A percentile compares a stretch with the other conserved stretches of the same genome.
Evolutionary conservation across 495 filamentous ascomycete genomes (phyloP).

Genomic region (Neurospora hispaniola): DNA sequence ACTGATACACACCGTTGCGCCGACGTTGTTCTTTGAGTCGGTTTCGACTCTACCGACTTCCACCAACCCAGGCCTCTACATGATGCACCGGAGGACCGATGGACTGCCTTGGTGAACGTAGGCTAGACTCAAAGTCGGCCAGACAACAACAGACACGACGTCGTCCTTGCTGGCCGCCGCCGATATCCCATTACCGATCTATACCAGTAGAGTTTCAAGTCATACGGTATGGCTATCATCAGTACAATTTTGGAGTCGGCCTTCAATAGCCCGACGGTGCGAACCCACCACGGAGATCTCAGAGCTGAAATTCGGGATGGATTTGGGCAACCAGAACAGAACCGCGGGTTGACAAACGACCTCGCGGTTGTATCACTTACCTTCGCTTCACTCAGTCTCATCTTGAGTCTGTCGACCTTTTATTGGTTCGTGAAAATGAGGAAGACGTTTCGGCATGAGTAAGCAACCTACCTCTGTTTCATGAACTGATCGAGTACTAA

Average conservation of each 20-base stretch:
- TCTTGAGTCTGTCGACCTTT: constrained; percentile 39
- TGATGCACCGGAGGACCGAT: constrained; percentile 7
- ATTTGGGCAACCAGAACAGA: neutral
- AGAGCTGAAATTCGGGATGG: neutral
- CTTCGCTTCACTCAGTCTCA: constrained; percentile 40
- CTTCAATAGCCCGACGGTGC: neutral
- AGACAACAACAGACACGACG: neutral
- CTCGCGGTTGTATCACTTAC: constrained; percentile 18
- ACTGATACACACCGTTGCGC: neutral
- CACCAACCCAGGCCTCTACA: neutral
- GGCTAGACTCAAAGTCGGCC: constrained; percentile 12
- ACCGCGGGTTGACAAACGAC: neutral
- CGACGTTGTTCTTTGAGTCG: neutral
- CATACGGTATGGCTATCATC: neutral
- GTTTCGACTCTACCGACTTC: constrained; percentile 1
- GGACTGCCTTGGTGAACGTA: constrained; percentile 8
- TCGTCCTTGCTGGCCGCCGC: neutral
- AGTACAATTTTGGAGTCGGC: neutral
- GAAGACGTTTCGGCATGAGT: constrained; percentile 64
- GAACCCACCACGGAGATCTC: neutral
- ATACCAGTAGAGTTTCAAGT: neutral
- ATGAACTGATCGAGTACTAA: neutral
- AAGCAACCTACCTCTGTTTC: constrained; percentile 17
- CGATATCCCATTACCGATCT: neutral
- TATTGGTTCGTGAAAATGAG: constrained; percentile 72